Percentiles rank a stretch among this genome's conserved stretches.
Evolutionary conservation across 1,284 basidiomycete species (phyloP).

Genomic region (Irpex rosettiformis): DNA sequence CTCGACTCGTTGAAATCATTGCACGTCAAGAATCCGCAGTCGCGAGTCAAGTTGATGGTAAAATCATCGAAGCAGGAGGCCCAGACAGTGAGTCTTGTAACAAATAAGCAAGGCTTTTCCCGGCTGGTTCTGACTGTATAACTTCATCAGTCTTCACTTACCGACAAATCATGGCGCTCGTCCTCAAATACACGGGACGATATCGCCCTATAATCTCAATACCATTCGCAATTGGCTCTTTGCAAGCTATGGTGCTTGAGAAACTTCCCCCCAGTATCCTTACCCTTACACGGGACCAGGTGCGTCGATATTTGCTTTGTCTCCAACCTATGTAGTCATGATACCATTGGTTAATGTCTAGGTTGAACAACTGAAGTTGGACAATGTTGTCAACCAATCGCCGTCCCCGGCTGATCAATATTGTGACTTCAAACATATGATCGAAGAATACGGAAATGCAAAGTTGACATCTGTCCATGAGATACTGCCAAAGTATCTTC

Average conservation of each 20-base stretch:
- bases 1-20: conserved; percentile 55
- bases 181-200: conserved; percentile 50
- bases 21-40: conserved; percentile 43
- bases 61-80: conserved; percentile 66
- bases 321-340: background rate
- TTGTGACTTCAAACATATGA: conserved; percentile 41
- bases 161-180: conserved; percentile 58
- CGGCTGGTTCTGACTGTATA: background rate
- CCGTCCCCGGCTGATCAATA: conserved; percentile 25
- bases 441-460: conserved; percentile 34
- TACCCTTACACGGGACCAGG: conserved; percentile 66
- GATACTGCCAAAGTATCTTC: conserved; percentile 56
- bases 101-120: background rate
- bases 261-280: conserved; percentile 60
- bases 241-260: conserved; percentile 63
- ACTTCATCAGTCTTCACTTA: conserved; percentile 63
- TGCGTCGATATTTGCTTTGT: conserved; percentile 22
- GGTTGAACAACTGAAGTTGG: conserved; percentile 56
- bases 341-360: conserved; percentile 27
- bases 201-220: conserved; percentile 55
- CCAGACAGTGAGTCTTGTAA: conserved; percentile 49
- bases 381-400: conserved; percentile 50
- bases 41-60: conserved; percentile 42
- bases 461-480: conserved; percentile 47
- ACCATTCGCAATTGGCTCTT: conserved; percentile 55